These are phyloP conservation scores for Penicillium occitanis DNA, from an alignment of 2,329 filamentous ascomycete species.

Conservation along the genomic window DNA sequence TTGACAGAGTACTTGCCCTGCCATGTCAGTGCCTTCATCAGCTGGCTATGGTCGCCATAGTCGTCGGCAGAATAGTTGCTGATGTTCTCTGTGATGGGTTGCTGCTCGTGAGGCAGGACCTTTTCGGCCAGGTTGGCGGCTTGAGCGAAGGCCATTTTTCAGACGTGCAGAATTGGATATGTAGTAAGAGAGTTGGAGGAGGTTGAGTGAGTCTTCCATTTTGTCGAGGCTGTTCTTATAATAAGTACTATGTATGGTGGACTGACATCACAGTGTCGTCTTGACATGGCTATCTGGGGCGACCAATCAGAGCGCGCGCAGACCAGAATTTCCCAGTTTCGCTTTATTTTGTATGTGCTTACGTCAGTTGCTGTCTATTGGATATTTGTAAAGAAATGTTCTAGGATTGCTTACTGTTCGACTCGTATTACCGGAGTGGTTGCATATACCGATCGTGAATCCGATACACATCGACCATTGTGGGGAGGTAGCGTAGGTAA, in stretches of 20 bases:
- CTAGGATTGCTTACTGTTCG: no score
- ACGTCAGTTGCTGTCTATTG: background rate
- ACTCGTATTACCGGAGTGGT: no score
- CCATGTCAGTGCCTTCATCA: constrained; percentile 81
- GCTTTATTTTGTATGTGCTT: background rate
- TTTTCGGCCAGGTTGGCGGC: constrained; percentile 68
- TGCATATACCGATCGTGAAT: no score
- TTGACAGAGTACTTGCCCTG: constrained; percentile 76
- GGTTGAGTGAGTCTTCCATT: background rate
- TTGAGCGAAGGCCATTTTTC: constrained; percentile 60
- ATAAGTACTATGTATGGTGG: no score
- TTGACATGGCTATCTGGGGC: background rate
- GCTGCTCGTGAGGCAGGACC: constrained; percentile 65
- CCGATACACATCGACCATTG: no score
- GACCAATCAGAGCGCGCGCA: background rate
- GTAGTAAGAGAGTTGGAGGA: background rate
- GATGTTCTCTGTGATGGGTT: constrained; percentile 68
- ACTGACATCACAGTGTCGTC: constrained; percentile 9
- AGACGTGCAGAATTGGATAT: background rate
- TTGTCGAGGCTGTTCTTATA: background rate
- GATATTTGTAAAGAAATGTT: background rate
- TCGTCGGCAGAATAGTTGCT: constrained; percentile 61
- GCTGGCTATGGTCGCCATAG: constrained; percentile 53
- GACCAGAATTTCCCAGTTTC: background rate
- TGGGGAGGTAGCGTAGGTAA: no score